phyloP scores from a whole-genome alignment of 225 moss, liverwort and hornwort genomes.

The Lunularia cruciata region DNA sequence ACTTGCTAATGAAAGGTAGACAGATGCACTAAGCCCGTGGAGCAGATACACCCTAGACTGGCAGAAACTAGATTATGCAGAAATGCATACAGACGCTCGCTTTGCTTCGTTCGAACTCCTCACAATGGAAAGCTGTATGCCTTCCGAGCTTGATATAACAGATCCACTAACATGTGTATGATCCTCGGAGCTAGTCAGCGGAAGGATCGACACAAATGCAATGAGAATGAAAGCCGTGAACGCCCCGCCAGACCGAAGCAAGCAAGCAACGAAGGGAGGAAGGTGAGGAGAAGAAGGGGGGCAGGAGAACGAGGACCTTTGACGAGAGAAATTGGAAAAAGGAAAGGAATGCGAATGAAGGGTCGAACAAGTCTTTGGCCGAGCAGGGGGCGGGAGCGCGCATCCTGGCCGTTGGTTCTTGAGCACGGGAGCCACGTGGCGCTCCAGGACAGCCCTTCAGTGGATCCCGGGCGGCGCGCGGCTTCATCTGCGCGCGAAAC shows the following conservation, averaged over 20 bases:
- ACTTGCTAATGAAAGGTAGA: not conserved
- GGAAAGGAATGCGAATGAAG: not conserved
- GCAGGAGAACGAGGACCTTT: conserved; percentile 16
- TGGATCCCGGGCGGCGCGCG: conserved; percentile 22
- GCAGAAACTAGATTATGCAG: not conserved
- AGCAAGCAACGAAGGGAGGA: not conserved
- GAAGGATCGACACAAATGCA: not conserved
- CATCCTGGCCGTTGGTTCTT: conserved; percentile 20
- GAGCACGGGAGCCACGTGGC: conserved; percentile 25
- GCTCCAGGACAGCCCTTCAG: not conserved
- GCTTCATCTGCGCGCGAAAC: conserved; percentile 17
- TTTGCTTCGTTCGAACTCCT: not conserved
- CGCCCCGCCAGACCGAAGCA: not conserved
- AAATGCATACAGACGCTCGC: not conserved
- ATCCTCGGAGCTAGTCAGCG: not conserved
- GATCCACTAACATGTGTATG: conserved; percentile 1
- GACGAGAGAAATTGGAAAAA: conserved; percentile 7
- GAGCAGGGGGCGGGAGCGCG: conserved; percentile 13
- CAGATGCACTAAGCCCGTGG: not conserved
- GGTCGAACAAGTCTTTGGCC: conserved; percentile 19
- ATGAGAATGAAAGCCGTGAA: not conserved
- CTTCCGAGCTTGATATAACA: not conserved
- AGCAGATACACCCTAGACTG: not conserved
- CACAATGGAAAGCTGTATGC: not conserved
- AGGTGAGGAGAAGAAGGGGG: conserved; percentile 3